phyloP scores from a whole-genome alignment of 2,329 filamentous ascomycete species.

The Xylaria sp. region DNA sequence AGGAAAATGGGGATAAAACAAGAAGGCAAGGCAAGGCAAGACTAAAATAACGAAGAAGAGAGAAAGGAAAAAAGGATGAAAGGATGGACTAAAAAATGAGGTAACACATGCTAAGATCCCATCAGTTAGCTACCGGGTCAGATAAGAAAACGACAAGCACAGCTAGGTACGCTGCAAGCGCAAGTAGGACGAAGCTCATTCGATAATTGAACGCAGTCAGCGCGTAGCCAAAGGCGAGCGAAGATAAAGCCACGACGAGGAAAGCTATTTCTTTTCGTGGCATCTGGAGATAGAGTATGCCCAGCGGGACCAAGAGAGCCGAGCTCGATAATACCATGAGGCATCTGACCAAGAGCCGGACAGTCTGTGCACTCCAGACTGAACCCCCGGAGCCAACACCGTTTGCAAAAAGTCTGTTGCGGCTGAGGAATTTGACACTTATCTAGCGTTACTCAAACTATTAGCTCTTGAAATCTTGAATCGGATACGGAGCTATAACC shows the following conservation, averaged over 20 bases:
- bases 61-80: background rate
- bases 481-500: background rate
- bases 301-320: conserved; percentile 11
- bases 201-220: conserved; percentile 13
- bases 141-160: conserved; percentile 21
- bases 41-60: background rate
- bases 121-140: background rate
- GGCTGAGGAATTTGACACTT: conserved; percentile 11
- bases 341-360: conserved; percentile 4
- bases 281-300: conserved; percentile 10
- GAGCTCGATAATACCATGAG: conserved; percentile 12
- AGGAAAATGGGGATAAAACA: too few species aligned
- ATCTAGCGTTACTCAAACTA: background rate
- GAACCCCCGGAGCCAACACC: conserved; percentile 4
- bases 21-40: too few species aligned
- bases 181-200: conserved; percentile 24
- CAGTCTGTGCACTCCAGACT: background rate
- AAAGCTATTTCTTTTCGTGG: background rate
- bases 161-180: conserved; percentile 19
- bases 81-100: background rate
- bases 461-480: background rate
- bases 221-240: conserved; percentile 5
- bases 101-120: background rate
- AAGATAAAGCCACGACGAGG: conserved; percentile 10
- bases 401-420: background rate